Percentiles rank a stretch among this genome's conserved stretches.
Evolutionary conservation across 2,329 filamentous ascomycete genomes (phyloP).

Genomic region (Fusarium gaditjirri): DNA sequence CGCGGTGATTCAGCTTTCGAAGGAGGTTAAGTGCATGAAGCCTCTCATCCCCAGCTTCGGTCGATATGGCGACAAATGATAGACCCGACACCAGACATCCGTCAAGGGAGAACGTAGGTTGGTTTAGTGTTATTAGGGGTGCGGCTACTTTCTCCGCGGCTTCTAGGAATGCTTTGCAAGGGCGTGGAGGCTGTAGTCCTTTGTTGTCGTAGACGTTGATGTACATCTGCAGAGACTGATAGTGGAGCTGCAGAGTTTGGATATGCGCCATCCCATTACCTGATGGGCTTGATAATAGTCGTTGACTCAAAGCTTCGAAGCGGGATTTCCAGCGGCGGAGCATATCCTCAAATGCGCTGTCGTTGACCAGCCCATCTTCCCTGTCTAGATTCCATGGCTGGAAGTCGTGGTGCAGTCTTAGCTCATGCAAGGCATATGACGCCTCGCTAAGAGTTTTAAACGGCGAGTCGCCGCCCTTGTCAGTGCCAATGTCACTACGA

Average conservation of each 20-base stretch:
- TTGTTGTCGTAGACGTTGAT: not conserved
- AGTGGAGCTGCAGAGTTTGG: not conserved
- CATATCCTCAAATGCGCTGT: not conserved
- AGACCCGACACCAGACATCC: not conserved
- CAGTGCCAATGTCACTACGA: not conserved
- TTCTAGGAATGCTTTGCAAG: not conserved
- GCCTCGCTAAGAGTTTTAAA: not conserved
- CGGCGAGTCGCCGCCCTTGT: rapidly evolving
- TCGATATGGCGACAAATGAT: not conserved
- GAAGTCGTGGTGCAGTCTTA: not conserved
- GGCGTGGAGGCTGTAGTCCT: not conserved
- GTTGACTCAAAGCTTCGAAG: not conserved
- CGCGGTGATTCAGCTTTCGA: not conserved
- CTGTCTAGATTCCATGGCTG: not conserved
- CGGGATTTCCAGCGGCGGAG: not conserved
- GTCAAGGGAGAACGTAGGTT: not conserved
- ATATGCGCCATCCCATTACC: not conserved
- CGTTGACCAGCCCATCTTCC: not conserved
- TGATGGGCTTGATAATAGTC: rapidly evolving
- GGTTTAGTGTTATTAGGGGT: not conserved
- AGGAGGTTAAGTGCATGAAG: not conserved
- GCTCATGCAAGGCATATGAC: not conserved
- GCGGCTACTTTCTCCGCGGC: not conserved
- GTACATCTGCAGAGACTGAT: not conserved
- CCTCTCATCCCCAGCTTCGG: not conserved